These are phyloP conservation scores for Andrographis paniculata DNA, from an alignment of 305 asterid genomes.

Conservation along the genomic window DNA sequence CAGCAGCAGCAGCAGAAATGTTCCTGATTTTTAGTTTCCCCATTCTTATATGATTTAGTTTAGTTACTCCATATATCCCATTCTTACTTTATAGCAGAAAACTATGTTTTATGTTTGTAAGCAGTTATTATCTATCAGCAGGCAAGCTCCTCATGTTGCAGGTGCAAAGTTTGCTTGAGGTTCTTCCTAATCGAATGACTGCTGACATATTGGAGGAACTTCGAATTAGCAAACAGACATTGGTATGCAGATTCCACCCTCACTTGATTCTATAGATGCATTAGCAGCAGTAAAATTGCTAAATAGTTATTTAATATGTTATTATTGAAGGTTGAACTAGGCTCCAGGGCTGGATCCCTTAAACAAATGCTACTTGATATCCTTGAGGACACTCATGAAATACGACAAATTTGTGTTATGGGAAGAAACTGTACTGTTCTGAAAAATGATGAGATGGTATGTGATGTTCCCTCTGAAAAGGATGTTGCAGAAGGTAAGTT, in stretches of 20 bases:
- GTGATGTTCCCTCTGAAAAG: slow-evolving; percentile 69
- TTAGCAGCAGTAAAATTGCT: slow-evolving; percentile 8
- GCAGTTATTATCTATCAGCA: slow-evolving; percentile 4
- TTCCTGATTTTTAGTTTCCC: slow-evolving; percentile 4
- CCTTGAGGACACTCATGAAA: slow-evolving; percentile 95
- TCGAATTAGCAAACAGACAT: slow-evolving; percentile 84
- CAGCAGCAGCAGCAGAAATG: slow-evolving; percentile 13
- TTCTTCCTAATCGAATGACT: slow-evolving; percentile 88
- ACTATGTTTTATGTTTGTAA: slow-evolving; percentile 3
- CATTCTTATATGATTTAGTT: background rate
- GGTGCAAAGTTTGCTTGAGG: slow-evolving; percentile 92
- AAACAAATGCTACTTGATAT: slow-evolving; percentile 99
- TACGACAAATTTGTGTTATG: slow-evolving; percentile 88
- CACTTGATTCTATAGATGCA: background rate
- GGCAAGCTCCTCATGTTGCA: slow-evolving; percentile 29
- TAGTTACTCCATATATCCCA: background rate
- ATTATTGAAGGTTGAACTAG: slow-evolving; percentile 74
- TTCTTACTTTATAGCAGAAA: background rate
- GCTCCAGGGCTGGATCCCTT: slow-evolving; percentile 88
- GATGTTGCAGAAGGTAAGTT: slow-evolving; percentile 82
- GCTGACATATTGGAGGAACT: slow-evolving; percentile 91
- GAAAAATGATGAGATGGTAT: slow-evolving; percentile 64
- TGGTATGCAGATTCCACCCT: slow-evolving; percentile 37
- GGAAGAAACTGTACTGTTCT: slow-evolving; percentile 81
- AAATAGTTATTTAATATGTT: slow-evolving; percentile 5